Conservation (phyloP, 2,329 filamentous ascomycete genomes). For the Cordyceps cicadae region DNA sequence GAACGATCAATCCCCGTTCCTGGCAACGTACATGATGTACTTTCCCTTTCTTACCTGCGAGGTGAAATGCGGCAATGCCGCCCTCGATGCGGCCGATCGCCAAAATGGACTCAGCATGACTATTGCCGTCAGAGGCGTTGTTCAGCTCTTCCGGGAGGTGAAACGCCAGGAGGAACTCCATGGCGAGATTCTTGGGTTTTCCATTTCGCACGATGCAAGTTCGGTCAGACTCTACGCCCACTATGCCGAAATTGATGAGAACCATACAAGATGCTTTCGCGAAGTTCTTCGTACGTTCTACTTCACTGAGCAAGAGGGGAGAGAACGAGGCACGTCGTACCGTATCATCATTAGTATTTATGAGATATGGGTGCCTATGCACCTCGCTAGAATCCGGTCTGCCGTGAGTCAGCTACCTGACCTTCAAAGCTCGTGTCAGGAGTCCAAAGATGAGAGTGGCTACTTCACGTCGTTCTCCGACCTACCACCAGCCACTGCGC, state of each 20-base stretch:
- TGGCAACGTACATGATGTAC: constrained; percentile 36
- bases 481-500: too few species aligned
- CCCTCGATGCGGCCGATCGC: constrained; percentile 27
- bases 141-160: constrained; percentile 26
- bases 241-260: constrained; percentile 26
- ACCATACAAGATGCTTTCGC: constrained; percentile 25
- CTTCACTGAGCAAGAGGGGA: too few species aligned
- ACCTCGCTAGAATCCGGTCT: too few species aligned
- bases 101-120: constrained; percentile 22
- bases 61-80: constrained; percentile 32
- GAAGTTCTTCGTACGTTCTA: too few species aligned
- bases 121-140: constrained; percentile 27
- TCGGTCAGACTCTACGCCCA: constrained; percentile 29
- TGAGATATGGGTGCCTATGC: too few species aligned
- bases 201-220: constrained; percentile 26
- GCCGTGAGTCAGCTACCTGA: too few species aligned
- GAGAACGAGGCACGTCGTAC: too few species aligned
- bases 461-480: too few species aligned
- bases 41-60: constrained; percentile 40
- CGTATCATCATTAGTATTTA: too few species aligned
- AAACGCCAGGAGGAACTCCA: constrained; percentile 26
- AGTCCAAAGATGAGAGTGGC: too few species aligned
- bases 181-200: constrained; percentile 32
- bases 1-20: constrained; percentile 30
- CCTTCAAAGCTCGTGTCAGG: too few species aligned